These are phyloP conservation scores for Candida easanensis DNA, from an alignment of 805 yeast genomes.

Conservation along the genomic window DNA sequence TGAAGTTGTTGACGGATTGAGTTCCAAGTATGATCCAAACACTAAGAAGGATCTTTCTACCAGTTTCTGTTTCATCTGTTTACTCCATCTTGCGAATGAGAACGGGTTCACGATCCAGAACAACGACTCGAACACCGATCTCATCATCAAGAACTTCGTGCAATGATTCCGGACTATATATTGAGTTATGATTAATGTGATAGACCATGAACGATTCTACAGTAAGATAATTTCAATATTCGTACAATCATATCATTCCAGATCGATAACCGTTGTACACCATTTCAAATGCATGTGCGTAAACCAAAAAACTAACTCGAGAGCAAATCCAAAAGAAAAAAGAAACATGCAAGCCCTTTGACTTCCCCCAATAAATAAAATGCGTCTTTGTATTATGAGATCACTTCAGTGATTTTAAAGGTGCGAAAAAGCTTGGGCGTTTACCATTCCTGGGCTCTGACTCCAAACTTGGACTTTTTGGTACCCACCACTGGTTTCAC, in stretches of 20 bases:
- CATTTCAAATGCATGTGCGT: not conserved
- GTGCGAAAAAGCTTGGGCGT: not conserved
- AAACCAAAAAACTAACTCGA: too few species aligned
- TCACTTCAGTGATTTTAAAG: not conserved
- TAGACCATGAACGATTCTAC: too few species aligned
- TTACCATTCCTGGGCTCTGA: conserved; percentile 75
- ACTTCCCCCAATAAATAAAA: conserved; percentile 9
- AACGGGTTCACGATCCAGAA: conserved; percentile 62
- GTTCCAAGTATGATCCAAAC: conserved; percentile 49
- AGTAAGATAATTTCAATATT: too few species aligned
- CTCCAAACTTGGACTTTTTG: conserved; percentile 65
- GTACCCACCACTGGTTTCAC: conserved; percentile 65
- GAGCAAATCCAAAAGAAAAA: too few species aligned
- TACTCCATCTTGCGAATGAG: conserved; percentile 84
- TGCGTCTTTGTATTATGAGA: not conserved
- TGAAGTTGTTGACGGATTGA: conserved; percentile 48
- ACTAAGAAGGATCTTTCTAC: conserved; percentile 70
- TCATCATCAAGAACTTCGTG: conserved; percentile 12
- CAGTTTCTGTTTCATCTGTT: conserved; percentile 80
- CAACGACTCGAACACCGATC: conserved; percentile 27
- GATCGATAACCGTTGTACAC: conserved; percentile 14
- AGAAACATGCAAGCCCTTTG: too few species aligned
- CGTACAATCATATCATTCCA: conserved; percentile 18
- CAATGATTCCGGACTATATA: not conserved
- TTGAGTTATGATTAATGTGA: too few species aligned